phyloP scores from a whole-genome alignment of 805 yeast genomes.

The Candida morakotiae region DNA sequence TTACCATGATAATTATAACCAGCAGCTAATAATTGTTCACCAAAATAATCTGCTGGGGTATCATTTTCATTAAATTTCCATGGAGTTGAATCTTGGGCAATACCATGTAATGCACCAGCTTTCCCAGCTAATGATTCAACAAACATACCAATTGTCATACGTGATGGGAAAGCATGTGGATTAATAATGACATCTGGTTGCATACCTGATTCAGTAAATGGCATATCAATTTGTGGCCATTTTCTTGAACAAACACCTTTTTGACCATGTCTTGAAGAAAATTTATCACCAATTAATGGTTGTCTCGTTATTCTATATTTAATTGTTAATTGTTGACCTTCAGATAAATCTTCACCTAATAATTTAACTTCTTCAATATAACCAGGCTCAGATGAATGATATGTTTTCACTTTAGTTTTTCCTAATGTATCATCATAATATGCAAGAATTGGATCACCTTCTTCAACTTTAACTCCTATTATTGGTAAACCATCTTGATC shows the following conservation, averaged over 20 bases:
- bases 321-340: constrained; percentile 80
- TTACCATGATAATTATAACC: constrained; percentile 98
- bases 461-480: constrained; percentile 82
- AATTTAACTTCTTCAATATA: constrained; percentile 93
- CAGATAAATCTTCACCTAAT: constrained; percentile 72
- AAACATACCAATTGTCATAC: constrained; percentile 99
- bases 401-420: constrained; percentile 85
- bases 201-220: constrained; percentile 92
- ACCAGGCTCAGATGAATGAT: constrained; percentile 92
- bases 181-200: constrained; percentile 97
- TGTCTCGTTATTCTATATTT: constrained; percentile 88
- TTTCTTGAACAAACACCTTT: constrained; percentile 98
- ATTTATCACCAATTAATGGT: constrained; percentile 96
- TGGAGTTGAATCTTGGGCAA: constrained; percentile 96
- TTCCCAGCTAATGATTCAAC: constrained; percentile 98
- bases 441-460: constrained; percentile 95
- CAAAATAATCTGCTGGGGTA: constrained; percentile 97
- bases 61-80: constrained; percentile 89
- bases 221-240: constrained; percentile 97
- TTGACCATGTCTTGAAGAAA: constrained; percentile 96
- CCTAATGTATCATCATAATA: constrained; percentile 88
- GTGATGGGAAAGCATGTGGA: constrained; percentile 99
- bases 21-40: constrained; percentile 80
- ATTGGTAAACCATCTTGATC: constrained; percentile 92
- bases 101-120: constrained; percentile 96